Evolutionary conservation across 495 filamentous ascomycete genomes (phyloP).

Genomic region (Talaromyces nanjingensis): DNA sequence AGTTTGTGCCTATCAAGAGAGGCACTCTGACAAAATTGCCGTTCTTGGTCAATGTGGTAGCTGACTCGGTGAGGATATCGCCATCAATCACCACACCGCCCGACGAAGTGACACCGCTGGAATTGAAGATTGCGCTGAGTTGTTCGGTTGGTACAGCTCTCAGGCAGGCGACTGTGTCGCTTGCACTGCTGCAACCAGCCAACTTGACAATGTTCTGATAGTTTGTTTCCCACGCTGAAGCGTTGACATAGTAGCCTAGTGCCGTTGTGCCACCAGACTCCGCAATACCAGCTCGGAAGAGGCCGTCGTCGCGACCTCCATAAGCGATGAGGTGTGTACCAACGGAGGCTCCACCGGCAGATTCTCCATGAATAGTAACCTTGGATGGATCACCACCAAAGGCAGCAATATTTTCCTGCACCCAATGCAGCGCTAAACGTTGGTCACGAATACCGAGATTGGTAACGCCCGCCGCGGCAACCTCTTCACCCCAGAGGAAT

Average conservation of each 20-base stretch:
- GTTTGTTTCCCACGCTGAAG: constrained; percentile 22
- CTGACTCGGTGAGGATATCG: constrained; percentile 36
- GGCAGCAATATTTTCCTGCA: constrained; percentile 48
- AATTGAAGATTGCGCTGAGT: constrained; percentile 24
- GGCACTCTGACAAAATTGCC: constrained; percentile 42
- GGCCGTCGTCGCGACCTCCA: constrained; percentile 33
- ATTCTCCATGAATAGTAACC: constrained; percentile 60
- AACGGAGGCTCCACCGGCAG: constrained; percentile 43
- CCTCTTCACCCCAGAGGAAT: constrained; percentile 34
- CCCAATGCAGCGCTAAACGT: constrained; percentile 54
- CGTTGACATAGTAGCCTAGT: constrained; percentile 20
- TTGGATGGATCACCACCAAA: constrained; percentile 50
- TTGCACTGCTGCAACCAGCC: constrained; percentile 20
- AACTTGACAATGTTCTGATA: constrained; percentile 29
- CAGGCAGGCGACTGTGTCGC: constrained; percentile 28
- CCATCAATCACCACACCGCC: constrained; percentile 43
- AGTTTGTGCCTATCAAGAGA: constrained; percentile 41
- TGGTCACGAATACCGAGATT: constrained; percentile 56
- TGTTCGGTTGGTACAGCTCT: constrained; percentile 23
- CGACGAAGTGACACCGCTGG: constrained; percentile 23
- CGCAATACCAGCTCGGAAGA: constrained; percentile 48
- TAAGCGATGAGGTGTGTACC: constrained; percentile 42
- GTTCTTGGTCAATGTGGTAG: constrained; percentile 17
- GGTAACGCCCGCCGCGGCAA: constrained; percentile 34
- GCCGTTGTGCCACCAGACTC: constrained; percentile 31